Evolutionary conservation across 108 stramenopile genomes (phyloP), one percentile per base, ranked within the genome.

Genomic region (Pseudonitzschia pungens): DNA sequence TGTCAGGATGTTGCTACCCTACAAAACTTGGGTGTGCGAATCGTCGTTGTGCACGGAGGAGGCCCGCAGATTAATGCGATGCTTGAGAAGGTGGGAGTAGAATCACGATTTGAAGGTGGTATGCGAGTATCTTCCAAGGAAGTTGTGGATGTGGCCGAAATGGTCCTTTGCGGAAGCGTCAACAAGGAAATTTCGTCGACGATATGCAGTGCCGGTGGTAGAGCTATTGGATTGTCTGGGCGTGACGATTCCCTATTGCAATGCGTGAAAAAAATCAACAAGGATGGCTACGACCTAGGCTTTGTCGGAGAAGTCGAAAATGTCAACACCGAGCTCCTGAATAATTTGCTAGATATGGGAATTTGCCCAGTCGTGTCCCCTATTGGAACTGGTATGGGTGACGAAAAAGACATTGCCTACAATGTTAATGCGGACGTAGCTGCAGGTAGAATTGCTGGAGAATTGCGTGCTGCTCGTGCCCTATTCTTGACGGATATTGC

Each of bases 381-480:
- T 2, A 96, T 98, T 70, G 97, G 97, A 41, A 91, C 89, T 57
- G 94, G 94, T 26, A 81, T 89, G 18, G 83, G 78, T 22, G 94
- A 90, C 28, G 84, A 83, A 50, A 73, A 68, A 15, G 82, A 85
- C 67, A 72, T 89, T 26, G 89, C 91, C 52, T 96, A 96, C 84
- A 99, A 99, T 80, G 87, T 94, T 79, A 99, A 99, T 80, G 98
- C 98, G 21, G 98, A 99, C 86, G 96, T 93, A 4, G 97, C 97
- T 26, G 98, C 98, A 12, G 96, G 95, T 41, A 80, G 92, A 29
- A 95, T 98, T 69, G 96, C 96, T 15, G 95, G 92, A 44, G 98
- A 95, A 51, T 62, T 97, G 36, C 81, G 80, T 14, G 96, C 96
- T 28, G 81, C 91, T 32, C 84, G 94, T 14, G 94, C 90, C 44